Evolutionary conservation across 1,139 yeast species (phyloP).

Genomic region (Pichia sp.): DNA sequence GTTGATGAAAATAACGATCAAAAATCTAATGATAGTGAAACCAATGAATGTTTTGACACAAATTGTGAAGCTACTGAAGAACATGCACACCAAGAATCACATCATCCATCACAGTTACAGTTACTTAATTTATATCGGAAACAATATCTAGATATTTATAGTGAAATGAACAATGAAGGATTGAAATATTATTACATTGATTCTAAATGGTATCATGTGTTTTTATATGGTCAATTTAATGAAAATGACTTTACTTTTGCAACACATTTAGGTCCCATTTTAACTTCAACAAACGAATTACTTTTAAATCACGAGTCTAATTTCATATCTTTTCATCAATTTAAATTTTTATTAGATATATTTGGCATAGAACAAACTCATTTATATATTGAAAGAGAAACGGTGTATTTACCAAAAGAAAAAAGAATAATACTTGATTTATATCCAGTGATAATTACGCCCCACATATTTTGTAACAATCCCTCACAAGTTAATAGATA

Average conservation of each 20-base stretch:
- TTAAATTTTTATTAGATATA: constrained; percentile 42
- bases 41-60: too few relatives aligned
- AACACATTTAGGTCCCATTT: constrained; percentile 8
- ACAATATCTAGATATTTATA: background rate
- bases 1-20: background rate
- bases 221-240: constrained; percentile 5
- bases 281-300: background rate
- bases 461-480: constrained; percentile 41
- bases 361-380: constrained; percentile 43
- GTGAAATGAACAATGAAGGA: background rate
- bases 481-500: constrained; percentile 25
- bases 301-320: background rate
- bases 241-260: background rate
- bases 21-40: background rate
- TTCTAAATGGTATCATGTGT: constrained; percentile 4
- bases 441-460: constrained; percentile 43
- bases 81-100: background rate
- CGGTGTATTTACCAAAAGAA: constrained; percentile 17
- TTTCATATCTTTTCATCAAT: constrained; percentile 21
- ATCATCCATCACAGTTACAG: background rate
- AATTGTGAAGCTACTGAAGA: background rate
- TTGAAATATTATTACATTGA: constrained; percentile 9
- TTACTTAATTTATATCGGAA: constrained; percentile 3
- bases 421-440: constrained; percentile 45
- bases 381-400: constrained; percentile 41